phyloP scores from a whole-genome alignment of 257 asterid species.

The Lantana camara region DNA sequence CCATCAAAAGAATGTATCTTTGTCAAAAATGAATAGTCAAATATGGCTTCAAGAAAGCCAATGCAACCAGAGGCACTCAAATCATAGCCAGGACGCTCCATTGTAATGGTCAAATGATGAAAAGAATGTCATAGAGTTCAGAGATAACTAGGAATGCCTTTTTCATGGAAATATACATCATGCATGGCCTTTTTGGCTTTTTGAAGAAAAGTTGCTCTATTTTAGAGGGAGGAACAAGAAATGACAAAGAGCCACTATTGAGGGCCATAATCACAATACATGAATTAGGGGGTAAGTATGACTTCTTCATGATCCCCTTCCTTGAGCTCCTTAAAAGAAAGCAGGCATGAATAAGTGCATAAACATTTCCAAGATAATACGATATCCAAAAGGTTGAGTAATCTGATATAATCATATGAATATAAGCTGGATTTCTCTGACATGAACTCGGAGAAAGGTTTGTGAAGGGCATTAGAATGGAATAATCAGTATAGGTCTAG shows the following conservation, averaged over 20 bases:
- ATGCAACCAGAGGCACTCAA: background rate
- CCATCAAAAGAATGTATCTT: background rate
- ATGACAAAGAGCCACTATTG: background rate
- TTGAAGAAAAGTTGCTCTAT: background rate
- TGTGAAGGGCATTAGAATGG: background rate
- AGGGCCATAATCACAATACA: slow-evolving; percentile 3
- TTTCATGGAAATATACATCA: too few relatives aligned
- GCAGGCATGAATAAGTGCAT: background rate
- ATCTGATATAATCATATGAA: slow-evolving; percentile 15
- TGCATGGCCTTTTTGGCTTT: too few relatives aligned
- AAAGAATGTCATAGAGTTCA: background rate
- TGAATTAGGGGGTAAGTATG: slow-evolving; percentile 6
- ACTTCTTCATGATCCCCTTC: background rate
- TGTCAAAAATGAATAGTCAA: background rate
- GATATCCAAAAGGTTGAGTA: background rate
- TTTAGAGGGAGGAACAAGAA: background rate
- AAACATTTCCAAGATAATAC: slow-evolving; percentile 17
- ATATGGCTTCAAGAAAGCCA: background rate
- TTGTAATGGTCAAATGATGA: background rate
- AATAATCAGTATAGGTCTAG: background rate
- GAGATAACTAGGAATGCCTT: too few relatives aligned
- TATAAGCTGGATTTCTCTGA: slow-evolving; percentile 7
- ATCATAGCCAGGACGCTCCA: background rate
- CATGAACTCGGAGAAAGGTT: slow-evolving; percentile 3
- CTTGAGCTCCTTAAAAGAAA: background rate